Evolutionary conservation across 148 eudicot genomes (phyloP).

Genomic region (Rhododendron henanense): DNA sequence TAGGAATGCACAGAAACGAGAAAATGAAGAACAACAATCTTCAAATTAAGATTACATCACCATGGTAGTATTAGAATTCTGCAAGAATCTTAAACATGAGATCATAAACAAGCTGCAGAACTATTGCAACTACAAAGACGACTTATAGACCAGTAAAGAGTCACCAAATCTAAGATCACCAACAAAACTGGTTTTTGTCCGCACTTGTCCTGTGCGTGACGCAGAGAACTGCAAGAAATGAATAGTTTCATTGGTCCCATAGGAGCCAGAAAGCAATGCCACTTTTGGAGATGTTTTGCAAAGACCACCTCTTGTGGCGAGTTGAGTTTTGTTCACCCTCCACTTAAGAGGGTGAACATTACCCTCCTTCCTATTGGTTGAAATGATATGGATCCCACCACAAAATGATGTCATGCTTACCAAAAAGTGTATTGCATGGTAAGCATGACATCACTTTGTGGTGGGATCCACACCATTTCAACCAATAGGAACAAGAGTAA

Average conservation of each 20-base stretch:
- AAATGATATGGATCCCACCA: too few relatives aligned
- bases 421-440: too few relatives aligned
- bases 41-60: background rate
- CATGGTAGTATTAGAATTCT: background rate
- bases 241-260: background rate
- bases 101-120: background rate
- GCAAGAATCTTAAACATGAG: background rate
- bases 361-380: too few relatives aligned
- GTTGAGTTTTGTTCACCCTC: too few relatives aligned
- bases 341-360: too few relatives aligned
- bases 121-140: background rate
- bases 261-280: background rate
- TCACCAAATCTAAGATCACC: background rate
- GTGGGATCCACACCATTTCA: too few relatives aligned
- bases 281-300: background rate
- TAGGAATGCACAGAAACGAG: background rate
- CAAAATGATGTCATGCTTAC: too few relatives aligned
- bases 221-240: background rate
- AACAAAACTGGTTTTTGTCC: background rate
- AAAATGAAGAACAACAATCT: background rate
- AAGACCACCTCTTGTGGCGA: background rate
- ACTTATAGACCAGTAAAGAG: background rate
- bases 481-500: too few relatives aligned
- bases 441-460: too few relatives aligned
- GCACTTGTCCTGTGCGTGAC: background rate